A percentile compares a stretch with the other conserved stretches of the same genome.
phyloP scores from a whole-genome alignment of 345 rosid species.

The thale cress (Arabidopsis thaliana) region DNA sequence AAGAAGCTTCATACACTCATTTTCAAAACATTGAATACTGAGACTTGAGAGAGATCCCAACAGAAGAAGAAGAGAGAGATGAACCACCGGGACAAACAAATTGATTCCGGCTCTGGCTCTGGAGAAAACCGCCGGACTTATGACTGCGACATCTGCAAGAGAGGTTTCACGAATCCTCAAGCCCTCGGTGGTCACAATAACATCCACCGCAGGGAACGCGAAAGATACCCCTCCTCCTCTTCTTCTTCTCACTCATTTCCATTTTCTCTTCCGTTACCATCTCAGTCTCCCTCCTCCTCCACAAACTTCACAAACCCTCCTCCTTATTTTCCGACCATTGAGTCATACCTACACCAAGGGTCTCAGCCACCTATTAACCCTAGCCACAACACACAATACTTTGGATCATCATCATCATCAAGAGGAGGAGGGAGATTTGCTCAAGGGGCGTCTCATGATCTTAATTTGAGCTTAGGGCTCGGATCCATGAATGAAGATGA shows the following conservation, averaged over 20 bases:
- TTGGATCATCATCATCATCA: conserved; percentile 24
- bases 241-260: conserved; percentile 24
- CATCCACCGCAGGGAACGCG: conserved; percentile 67
- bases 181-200: conserved; percentile 96
- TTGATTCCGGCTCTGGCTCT: conserved; percentile 11
- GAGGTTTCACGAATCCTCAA: conserved; percentile 89
- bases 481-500: conserved; percentile 45
- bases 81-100: conserved; percentile 27
- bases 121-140: conserved; percentile 52
- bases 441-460: conserved; percentile 51
- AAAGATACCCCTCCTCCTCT: background rate
- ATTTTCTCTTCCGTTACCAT: conserved; percentile 13
- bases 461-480: conserved; percentile 61
- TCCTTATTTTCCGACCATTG: conserved; percentile 30
- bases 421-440: background rate
- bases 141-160: conserved; percentile 76
- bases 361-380: conserved; percentile 30
- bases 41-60: conserved; percentile 3
- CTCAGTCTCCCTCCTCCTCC: conserved; percentile 9
- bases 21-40: conserved; percentile 29
- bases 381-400: conserved; percentile 25
- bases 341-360: conserved; percentile 32
- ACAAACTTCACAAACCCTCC: conserved; percentile 15
- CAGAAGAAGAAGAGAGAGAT: conserved; percentile 27
- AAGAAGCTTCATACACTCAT: conserved; percentile 9